Evolutionary conservation across 306 rosid species (phyloP), one percentile per base, ranked within the genome.

Genomic region (Clitoria ternatea): DNA sequence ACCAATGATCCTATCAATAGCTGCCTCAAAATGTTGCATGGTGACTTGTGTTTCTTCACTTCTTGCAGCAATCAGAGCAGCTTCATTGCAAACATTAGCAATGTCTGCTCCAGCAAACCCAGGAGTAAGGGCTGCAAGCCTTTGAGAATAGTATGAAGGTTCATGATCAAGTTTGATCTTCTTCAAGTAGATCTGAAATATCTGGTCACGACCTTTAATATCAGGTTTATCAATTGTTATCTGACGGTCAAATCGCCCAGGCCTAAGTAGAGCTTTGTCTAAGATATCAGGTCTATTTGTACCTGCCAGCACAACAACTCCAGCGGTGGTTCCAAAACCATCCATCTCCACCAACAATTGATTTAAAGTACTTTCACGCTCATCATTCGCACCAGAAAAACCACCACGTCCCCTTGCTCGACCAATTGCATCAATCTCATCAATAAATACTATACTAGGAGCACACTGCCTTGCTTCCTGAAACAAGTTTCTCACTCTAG

Each of bases 91-190:
- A 27, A 94, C 96, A 84, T 94, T 94, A 44, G 98, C 97, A 81
- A 94, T 94, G 85, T 90, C 98, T n/a, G 98, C 98, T 69, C 98
- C 98, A 22, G 97, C 96, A 87, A 94, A 90, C 66, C 98, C 98
- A 33, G 98, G 98, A n/a, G 97, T 94, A 35, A 90, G 88, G 44
- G 98, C 97, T 32, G 98, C 97, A 60, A 94, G 96, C 83, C 97
- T 87, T 54, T 89, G 96, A 4, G 98, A 94, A 82, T 56, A 94
- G 75, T 75, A 94, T 44, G 92, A 84, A 63, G 98, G 98, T 64
- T 83, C 81, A 6, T 80, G 96, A 74, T 90, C 91, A 73, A 94
- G 97, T 80, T 94, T 94, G 69, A 94, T 83, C 79, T 79, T 94
- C 50, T 85, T 89, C 78, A 94, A 72, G 80, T 94, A 94, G 37